Evolutionary conservation across 345 rosid genomes (phyloP).

Genomic region (Eucalyptus sideroxylon): DNA sequence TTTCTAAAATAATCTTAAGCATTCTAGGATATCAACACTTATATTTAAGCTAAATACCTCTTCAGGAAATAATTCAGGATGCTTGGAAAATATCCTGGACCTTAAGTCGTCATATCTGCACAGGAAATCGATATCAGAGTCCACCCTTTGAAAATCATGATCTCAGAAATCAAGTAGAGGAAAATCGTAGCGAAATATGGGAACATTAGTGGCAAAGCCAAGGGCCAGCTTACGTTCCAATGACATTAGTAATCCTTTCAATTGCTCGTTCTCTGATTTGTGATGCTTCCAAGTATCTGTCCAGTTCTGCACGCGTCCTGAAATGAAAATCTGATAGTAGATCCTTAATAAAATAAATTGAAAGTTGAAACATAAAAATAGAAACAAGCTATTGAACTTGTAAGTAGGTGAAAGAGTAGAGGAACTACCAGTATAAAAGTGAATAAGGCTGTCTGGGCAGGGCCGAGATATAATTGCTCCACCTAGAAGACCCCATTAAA

Average conservation of each 20-base stretch:
- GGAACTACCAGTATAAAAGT: constrained; percentile 66
- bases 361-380: neutral
- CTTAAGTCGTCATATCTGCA: constrained; percentile 74
- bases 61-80: constrained; percentile 81
- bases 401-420: neutral
- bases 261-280: constrained; percentile 86
- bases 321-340: constrained; percentile 47
- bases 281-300: constrained; percentile 92
- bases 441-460: constrained; percentile 91
- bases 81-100: constrained; percentile 76
- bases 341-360: constrained; percentile 10
- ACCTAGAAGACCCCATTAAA: constrained; percentile 55
- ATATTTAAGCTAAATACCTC: constrained; percentile 31
- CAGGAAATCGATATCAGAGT: neutral
- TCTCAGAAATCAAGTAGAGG: neutral
- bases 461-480: constrained; percentile 84
- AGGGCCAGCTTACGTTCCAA: constrained; percentile 59
- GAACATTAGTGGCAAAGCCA: neutral
- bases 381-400: neutral
- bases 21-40: neutral
- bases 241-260: constrained; percentile 77
- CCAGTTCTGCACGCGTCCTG: constrained; percentile 95
- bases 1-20: neutral
- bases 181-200: neutral
- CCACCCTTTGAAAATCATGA: neutral